These are phyloP conservation scores for Gymnopilus dilepis DNA, from an alignment of 768 basidiomycete species.

Conservation along the genomic window DNA sequence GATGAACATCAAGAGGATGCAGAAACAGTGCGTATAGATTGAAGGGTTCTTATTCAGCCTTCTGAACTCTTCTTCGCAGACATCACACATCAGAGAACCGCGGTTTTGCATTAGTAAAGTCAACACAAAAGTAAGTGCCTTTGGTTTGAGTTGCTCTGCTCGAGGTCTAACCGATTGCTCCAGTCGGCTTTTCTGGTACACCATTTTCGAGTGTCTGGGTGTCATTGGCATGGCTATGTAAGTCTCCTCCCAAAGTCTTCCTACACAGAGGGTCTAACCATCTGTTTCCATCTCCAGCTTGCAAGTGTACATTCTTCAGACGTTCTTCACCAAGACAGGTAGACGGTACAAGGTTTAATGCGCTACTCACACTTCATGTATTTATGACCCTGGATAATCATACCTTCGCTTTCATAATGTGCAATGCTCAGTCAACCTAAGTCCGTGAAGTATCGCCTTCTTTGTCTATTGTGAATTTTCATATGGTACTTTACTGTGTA, in stretches of 20 bases:
- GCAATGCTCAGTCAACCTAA: no score
- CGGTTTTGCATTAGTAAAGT: slow-evolving; percentile 91
- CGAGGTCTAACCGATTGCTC: slow-evolving; percentile 3
- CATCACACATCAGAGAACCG: slow-evolving; percentile 95
- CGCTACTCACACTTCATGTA: slow-evolving; percentile 17
- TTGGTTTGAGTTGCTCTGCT: neutral
- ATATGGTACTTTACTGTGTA: neutral
- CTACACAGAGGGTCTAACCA: neutral
- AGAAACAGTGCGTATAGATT: no score
- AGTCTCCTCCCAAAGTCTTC: slow-evolving; percentile 38
- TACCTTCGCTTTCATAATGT: neutral
- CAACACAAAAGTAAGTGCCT: slow-evolving; percentile 75
- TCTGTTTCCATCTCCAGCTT: slow-evolving; percentile 49
- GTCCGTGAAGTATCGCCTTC: slow-evolving; percentile 5
- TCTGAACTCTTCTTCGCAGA: slow-evolving; percentile 44
- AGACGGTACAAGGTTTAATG: slow-evolving; percentile 84
- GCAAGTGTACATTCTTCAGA: slow-evolving; percentile 92
- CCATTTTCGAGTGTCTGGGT: slow-evolving; percentile 76
- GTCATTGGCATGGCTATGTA: slow-evolving; percentile 90
- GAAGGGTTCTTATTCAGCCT: no score
- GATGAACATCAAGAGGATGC: slow-evolving; percentile 88
- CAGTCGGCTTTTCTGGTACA: slow-evolving; percentile 95
- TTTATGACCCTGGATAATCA: slow-evolving; percentile 23
- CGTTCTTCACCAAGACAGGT: slow-evolving; percentile 95
- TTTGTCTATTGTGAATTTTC: neutral